Evolutionary conservation across 768 basidiomycete species (phyloP).

Genomic region (Suillus occidentalis): DNA sequence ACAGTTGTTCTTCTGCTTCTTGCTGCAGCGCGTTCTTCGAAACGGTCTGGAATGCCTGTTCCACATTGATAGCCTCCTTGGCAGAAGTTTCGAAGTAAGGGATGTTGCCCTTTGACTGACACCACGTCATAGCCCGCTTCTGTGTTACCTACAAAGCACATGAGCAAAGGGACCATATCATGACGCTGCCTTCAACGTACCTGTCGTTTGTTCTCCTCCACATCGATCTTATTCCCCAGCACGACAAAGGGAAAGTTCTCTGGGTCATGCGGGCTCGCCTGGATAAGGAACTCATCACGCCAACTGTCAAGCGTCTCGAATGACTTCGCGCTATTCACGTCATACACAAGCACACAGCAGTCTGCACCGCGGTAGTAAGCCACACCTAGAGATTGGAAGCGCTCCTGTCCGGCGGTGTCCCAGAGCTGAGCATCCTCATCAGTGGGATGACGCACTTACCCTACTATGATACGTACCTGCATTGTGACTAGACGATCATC

Average conservation of each 20-base stretch:
- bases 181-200: slow-evolving; percentile 40
- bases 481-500: slow-evolving; percentile 98
- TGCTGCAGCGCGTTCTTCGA: slow-evolving; percentile 99
- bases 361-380: slow-evolving; percentile 99
- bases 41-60: slow-evolving; percentile 99
- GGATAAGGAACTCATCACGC: slow-evolving; percentile 99
- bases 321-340: slow-evolving; percentile 97
- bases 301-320: slow-evolving; percentile 99
- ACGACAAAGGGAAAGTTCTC: slow-evolving; percentile 99
- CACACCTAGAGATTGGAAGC: slow-evolving; percentile 98
- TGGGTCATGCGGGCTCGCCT: slow-evolving; percentile 97
- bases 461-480: slow-evolving; percentile 63
- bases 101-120: slow-evolving; percentile 98
- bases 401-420: slow-evolving; percentile 99
- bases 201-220: slow-evolving; percentile 98
- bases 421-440: slow-evolving; percentile 65
- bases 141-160: slow-evolving; percentile 75
- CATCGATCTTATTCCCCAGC: slow-evolving; percentile 99
- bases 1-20: slow-evolving; percentile 96
- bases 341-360: slow-evolving; percentile 98
- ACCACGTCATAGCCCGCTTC: slow-evolving; percentile 99
- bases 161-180: background rate
- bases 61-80: slow-evolving; percentile 99
- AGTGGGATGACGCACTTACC: slow-evolving; percentile 2
- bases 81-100: slow-evolving; percentile 99